A percentile compares a stretch with the other conserved stretches of the same genome.
Conservation (phyloP, 768 basidiomycete species). For the Leccinum olivaceopallidum region DNA sequence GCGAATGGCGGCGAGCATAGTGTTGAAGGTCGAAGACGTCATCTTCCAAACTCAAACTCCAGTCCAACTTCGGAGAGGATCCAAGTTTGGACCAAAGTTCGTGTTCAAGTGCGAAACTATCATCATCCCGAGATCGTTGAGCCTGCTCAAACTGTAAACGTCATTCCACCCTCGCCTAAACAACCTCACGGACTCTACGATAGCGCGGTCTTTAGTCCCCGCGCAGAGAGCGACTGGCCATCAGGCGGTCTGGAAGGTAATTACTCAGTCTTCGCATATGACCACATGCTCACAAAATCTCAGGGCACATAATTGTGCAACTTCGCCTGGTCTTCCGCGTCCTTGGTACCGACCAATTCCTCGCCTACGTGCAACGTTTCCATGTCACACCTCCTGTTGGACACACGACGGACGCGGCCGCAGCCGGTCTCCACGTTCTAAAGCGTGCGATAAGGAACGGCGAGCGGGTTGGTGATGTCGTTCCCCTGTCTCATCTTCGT, state of each 20-base stretch:
- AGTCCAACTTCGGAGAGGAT: background rate
- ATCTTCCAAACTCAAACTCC: background rate
- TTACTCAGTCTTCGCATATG: background rate
- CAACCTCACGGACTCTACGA: background rate
- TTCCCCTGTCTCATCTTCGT: background rate
- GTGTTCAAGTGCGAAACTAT: background rate
- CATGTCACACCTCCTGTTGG: background rate
- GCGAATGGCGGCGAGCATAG: background rate
- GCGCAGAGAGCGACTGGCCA: background rate
- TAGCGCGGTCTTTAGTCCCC: background rate
- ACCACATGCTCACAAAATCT: background rate
- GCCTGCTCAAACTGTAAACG: background rate
- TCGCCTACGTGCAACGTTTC: background rate
- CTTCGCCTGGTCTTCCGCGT: background rate
- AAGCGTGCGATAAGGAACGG: background rate
- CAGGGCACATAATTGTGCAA: background rate
- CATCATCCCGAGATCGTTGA: background rate
- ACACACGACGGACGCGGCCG: background rate
- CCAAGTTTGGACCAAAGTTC: background rate
- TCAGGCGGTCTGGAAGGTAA: background rate
- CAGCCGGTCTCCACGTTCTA: background rate
- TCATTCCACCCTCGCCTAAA: background rate
- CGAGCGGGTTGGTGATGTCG: background rate
- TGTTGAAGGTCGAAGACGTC: background rate
- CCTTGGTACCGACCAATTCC: background rate